Percentiles rank a stretch among this genome's conserved stretches.
These are phyloP conservation scores for Allium fistulosum DNA, from an alignment of 106 monocot species.

Conservation along the genomic window DNA sequence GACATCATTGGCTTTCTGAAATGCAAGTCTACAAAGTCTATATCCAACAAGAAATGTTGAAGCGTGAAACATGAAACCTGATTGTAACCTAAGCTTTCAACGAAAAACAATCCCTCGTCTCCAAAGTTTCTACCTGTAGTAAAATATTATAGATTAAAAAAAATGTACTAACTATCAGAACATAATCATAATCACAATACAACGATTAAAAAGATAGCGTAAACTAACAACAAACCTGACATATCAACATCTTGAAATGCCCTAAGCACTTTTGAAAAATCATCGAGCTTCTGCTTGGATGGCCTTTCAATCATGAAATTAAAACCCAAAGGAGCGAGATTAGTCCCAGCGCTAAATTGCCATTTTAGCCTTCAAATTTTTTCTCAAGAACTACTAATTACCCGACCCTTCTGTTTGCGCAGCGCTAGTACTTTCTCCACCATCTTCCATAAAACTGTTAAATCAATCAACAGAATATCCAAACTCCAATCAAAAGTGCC, in stretches of 20 bases:
- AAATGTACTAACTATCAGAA: neutral
- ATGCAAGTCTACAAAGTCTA: no score
- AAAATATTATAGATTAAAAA: constrained; percentile 6
- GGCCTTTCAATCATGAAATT: constrained; percentile 60
- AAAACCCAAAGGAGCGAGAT: constrained; percentile 34
- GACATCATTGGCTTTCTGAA: no score
- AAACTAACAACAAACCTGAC: constrained; percentile 47
- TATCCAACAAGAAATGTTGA: no score
- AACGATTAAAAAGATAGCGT: no score
- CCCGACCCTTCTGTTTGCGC: constrained; percentile 23
- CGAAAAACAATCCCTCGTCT: constrained; percentile 92
- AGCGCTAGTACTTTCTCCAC: constrained; percentile 65
- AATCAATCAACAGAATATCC: no score
- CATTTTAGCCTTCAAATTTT: constrained; percentile 58
- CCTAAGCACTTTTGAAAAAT: constrained; percentile 79
- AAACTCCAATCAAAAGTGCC: constrained; percentile 27
- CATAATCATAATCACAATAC: no score
- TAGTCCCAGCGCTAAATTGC: constrained; percentile 85
- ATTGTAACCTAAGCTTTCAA: constrained; percentile 91
- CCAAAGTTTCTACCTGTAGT: constrained; percentile 88
- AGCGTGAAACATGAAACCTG: constrained; percentile 35
- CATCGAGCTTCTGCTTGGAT: constrained; percentile 74
- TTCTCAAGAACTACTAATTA: constrained; percentile 3
- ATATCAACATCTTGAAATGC: constrained; percentile 79
- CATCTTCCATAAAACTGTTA: constrained; percentile 84